phyloP scores from a whole-genome alignment of 164 flowering plant genomes.

The Berberis thunbergii region DNA sequence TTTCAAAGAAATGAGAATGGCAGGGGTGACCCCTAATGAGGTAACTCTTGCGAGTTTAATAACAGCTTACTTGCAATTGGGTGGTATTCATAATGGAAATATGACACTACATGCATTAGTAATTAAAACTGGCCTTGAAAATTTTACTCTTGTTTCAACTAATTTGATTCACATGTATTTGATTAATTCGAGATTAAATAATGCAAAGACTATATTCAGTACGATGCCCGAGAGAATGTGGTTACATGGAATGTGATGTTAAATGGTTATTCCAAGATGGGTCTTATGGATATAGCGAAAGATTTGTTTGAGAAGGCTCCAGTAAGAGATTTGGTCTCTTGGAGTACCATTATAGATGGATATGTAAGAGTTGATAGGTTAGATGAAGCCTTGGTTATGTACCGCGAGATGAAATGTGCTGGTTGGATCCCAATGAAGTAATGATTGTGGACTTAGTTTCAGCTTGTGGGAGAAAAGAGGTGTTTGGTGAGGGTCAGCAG shows the following conservation, averaged over 20 bases:
- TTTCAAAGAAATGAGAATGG: conserved; percentile 50
- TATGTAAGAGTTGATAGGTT: conserved; percentile 40
- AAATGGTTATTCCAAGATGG: conserved; percentile 70
- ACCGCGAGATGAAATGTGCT: conserved; percentile 36
- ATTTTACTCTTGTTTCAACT: conserved; percentile 47
- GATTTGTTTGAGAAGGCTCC: conserved; percentile 58
- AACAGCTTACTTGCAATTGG: conserved; percentile 39
- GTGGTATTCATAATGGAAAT: conserved; percentile 26
- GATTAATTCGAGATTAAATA: conserved; percentile 31
- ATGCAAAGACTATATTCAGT: conserved; percentile 45
- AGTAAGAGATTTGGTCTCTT: conserved; percentile 64
- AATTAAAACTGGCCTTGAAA: conserved; percentile 36
- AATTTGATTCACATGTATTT: conserved; percentile 69
- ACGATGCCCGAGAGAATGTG: conserved; percentile 42
- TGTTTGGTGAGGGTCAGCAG: conserved; percentile 51
- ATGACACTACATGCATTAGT: conserved; percentile 41
- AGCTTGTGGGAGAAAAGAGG: conserved; percentile 42
- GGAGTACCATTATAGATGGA: conserved; percentile 78
- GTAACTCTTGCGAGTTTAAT: conserved; percentile 60
- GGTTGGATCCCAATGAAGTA: conserved; percentile 56
- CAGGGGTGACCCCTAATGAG: conserved; percentile 46
- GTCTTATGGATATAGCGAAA: conserved; percentile 44
- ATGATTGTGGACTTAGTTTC: conserved; percentile 70
- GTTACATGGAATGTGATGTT: conserved; percentile 93
- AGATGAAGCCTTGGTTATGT: conserved; percentile 51